These are phyloP conservation scores for Plantago elongata DNA, from an alignment of 257 asterid genomes.

Conservation along the genomic window DNA sequence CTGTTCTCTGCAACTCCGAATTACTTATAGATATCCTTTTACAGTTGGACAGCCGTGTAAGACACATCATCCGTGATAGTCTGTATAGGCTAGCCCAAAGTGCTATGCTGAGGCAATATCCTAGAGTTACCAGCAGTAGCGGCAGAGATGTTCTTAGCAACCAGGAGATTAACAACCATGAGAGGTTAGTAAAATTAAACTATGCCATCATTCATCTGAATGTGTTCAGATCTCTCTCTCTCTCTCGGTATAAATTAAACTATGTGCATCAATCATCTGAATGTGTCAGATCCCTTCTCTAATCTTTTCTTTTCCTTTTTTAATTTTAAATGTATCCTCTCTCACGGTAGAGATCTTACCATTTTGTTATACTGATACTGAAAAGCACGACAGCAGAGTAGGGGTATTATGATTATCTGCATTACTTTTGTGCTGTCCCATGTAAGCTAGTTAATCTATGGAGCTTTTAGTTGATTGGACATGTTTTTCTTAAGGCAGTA, in stretches of 20 bases:
- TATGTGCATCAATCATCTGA: slow-evolving; percentile 12
- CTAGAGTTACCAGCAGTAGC: slow-evolving; percentile 39
- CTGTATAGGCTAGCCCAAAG: slow-evolving; percentile 79
- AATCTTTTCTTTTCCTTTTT: neutral
- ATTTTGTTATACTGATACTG: too few species aligned
- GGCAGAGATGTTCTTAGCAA: slow-evolving; percentile 35
- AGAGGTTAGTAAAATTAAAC: slow-evolving; percentile 49
- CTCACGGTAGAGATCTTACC: neutral
- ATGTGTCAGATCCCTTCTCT: neutral
- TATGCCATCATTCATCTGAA: slow-evolving; percentile 15
- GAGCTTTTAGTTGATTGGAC: too few species aligned
- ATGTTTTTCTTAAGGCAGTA: too few species aligned
- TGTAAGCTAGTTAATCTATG: too few species aligned
- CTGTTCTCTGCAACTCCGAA: neutral
- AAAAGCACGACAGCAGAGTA: too few species aligned
- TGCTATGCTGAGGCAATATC: slow-evolving; percentile 62
- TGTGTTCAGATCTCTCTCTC: too few species aligned
- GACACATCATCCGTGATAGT: slow-evolving; percentile 80
- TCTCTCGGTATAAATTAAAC: neutral
- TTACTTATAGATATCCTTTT: slow-evolving; percentile 13
- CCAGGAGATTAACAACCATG: slow-evolving; percentile 39
- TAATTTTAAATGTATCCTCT: neutral
- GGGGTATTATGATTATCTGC: too few species aligned
- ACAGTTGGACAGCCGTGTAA: slow-evolving; percentile 68
- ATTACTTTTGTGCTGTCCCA: too few species aligned